These are phyloP conservation scores for Sorghum bicolor DNA, from an alignment of 176 grass and related monocot species.

Conservation along the genomic window DNA sequence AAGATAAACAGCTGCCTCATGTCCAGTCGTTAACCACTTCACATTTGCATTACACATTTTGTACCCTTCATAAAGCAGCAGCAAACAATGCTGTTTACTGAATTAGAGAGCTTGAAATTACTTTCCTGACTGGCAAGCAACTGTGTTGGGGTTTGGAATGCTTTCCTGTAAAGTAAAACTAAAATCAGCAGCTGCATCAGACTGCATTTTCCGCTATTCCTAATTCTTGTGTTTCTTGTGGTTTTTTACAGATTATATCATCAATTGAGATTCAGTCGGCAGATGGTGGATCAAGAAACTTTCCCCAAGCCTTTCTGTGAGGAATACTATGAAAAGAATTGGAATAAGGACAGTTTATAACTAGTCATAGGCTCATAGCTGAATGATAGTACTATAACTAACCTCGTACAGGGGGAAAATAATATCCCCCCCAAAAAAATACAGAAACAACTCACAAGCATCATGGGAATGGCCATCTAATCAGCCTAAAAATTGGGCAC, in stretches of 20 bases:
- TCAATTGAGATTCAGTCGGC: background rate
- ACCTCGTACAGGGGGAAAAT: too few species aligned
- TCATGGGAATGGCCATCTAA: background rate
- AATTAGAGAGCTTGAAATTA: background rate
- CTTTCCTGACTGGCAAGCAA: background rate
- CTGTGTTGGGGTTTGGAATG: background rate
- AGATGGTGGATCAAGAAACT: background rate
- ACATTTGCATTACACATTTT: background rate
- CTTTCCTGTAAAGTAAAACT: background rate
- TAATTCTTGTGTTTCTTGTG: background rate
- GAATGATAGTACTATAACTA: too few species aligned
- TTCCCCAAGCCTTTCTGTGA: background rate
- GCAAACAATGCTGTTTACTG: background rate
- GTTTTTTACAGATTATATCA: background rate
- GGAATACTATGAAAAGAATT: too few species aligned
- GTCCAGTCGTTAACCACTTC: background rate
- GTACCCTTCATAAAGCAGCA: background rate
- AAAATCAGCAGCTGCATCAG: background rate
- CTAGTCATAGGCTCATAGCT: too few species aligned
- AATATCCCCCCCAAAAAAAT: too few species aligned
- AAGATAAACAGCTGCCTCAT: background rate
- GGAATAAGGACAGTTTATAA: too few species aligned
- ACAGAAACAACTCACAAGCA: background rate
- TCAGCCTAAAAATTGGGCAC: background rate
- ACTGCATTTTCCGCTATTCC: background rate